Percentiles rank a stretch among this genome's conserved stretches.
phyloP scores from a whole-genome alignment of 352 stramenopile genomes.

The Pythium utonaiense region DNA sequence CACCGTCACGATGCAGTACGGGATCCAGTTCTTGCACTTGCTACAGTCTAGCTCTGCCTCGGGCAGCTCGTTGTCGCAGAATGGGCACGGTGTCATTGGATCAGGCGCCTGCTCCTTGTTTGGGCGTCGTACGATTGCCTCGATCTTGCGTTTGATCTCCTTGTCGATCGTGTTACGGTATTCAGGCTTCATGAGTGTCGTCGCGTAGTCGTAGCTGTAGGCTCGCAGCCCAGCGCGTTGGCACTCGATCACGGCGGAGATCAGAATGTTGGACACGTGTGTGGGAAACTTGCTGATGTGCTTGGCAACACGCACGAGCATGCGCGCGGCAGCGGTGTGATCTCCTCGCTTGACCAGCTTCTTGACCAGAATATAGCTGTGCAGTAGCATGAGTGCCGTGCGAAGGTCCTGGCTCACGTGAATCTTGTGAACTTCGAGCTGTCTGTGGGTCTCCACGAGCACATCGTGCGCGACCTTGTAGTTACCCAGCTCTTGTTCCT shows the following conservation, averaged over 20 bases:
- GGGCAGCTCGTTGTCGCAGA: slow-evolving; percentile 69
- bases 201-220: slow-evolving; percentile 91
- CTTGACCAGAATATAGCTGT: slow-evolving; percentile 94
- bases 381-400: slow-evolving; percentile 85
- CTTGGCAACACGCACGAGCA: slow-evolving; percentile 89
- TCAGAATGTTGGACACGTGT: slow-evolving; percentile 90
- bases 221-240: slow-evolving; percentile 88
- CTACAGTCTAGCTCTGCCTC: slow-evolving; percentile 88
- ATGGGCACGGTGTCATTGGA: slow-evolving; percentile 76
- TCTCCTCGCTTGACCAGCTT: slow-evolving; percentile 88
- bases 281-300: slow-evolving; percentile 92
- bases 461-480: slow-evolving; percentile 91
- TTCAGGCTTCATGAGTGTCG: slow-evolving; percentile 88
- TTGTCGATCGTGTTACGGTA: slow-evolving; percentile 87
- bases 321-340: slow-evolving; percentile 79
- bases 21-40: slow-evolving; percentile 91
- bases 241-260: slow-evolving; percentile 93
- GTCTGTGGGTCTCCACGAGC: slow-evolving; percentile 87
- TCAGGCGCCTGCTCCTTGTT: slow-evolving; percentile 86
- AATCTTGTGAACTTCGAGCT: slow-evolving; percentile 84
- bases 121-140: slow-evolving; percentile 91
- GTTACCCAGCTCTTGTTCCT: slow-evolving; percentile 92
- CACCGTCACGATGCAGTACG: slow-evolving; percentile 92
- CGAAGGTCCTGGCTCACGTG: slow-evolving; percentile 88
- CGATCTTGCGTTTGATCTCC: slow-evolving; percentile 92